These are phyloP conservation scores for Sanghuangporus baumii DNA, from an alignment of 1,284 basidiomycete genomes.

Conservation along the genomic window DNA sequence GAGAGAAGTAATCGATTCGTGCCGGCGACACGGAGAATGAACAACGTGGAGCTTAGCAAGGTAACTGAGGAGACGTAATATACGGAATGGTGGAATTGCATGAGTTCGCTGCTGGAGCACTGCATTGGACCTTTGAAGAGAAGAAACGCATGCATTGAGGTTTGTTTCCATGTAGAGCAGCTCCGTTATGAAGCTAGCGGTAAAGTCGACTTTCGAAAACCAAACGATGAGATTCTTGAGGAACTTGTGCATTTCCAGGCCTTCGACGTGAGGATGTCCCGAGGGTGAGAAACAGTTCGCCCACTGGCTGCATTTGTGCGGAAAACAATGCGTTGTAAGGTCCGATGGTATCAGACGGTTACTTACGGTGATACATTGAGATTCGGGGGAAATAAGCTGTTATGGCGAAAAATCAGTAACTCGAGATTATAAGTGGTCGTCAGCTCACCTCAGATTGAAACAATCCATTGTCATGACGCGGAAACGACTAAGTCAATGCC, in stretches of 20 bases:
- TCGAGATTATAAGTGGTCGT: not conserved
- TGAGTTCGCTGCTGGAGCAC: conserved; percentile 11
- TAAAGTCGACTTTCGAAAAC: conserved; percentile 94
- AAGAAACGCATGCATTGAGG: conserved; percentile 65
- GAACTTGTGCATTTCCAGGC: conserved; percentile 99
- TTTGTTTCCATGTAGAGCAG: conserved; percentile 82
- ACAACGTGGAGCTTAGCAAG: not conserved
- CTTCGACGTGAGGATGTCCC: conserved; percentile 97
- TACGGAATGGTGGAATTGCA: not conserved
- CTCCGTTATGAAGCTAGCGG: conserved; percentile 83
- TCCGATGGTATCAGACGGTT: not conserved
- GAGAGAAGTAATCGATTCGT: not conserved
- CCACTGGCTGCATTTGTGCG: too few relatives aligned
- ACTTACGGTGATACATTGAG: not conserved
- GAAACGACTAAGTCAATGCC: conserved; percentile 82
- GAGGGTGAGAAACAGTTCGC: conserved; percentile 99
- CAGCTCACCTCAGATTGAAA: conserved; percentile 86
- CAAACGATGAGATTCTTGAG: conserved; percentile 99
- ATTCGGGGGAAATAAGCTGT: not conserved
- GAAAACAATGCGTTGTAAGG: not conserved
- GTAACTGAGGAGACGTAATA: conserved; percentile 2
- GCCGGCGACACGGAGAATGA: not conserved
- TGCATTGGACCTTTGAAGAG: not conserved
- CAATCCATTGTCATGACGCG: conserved; percentile 50
- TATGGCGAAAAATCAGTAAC: not conserved